These are phyloP conservation scores for Solidago caesia DNA, from an alignment of 129 eudicot genomes.

Conservation along the genomic window DNA sequence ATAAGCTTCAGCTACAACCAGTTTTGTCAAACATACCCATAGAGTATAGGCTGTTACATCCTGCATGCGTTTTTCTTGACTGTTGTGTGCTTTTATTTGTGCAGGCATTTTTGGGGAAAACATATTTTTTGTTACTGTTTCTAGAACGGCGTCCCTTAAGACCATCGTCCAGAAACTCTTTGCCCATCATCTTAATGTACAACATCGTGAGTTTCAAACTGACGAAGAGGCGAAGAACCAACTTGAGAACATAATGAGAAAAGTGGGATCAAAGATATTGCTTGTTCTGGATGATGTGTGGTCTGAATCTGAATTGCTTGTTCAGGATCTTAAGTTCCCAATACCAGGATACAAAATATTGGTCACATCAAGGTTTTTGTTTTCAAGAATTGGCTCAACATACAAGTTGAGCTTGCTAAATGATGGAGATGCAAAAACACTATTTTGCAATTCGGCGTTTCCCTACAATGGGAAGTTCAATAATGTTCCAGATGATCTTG, in stretches of 20 bases:
- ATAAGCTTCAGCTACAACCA: too few species aligned
- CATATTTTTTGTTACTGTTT: slow-evolving; percentile 52
- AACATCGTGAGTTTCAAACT: slow-evolving; percentile 25
- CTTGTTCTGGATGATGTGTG: slow-evolving; percentile 58
- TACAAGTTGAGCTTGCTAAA: slow-evolving; percentile 38
- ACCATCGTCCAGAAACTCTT: slow-evolving; percentile 36
- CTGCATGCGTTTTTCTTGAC: not conserved
- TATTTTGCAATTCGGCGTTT: slow-evolving; percentile 39
- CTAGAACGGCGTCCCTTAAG: slow-evolving; percentile 34
- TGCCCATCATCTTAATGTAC: slow-evolving; percentile 22
- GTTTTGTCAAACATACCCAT: too few species aligned
- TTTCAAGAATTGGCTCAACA: slow-evolving; percentile 26
- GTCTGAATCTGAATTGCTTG: slow-evolving; percentile 38
- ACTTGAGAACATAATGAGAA: slow-evolving; percentile 28
- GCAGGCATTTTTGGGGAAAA: slow-evolving; percentile 40
- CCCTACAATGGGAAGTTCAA: slow-evolving; percentile 19
- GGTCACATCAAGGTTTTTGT: slow-evolving; percentile 47
- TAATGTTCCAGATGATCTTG: slow-evolving; percentile 36
- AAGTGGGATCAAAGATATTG: slow-evolving; percentile 31
- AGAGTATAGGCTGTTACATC: not conserved
- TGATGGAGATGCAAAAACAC: slow-evolving; percentile 40
- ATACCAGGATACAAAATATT: slow-evolving; percentile 44
- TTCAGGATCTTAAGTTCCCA: slow-evolving; percentile 33
- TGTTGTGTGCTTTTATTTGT: not conserved
- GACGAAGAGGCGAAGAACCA: slow-evolving; percentile 51